Percentiles rank a stretch among this genome's conserved stretches.
These are phyloP conservation scores for Penicillium rolfsii DNA, from an alignment of 2,329 filamentous ascomycete genomes.

Conservation along the genomic window DNA sequence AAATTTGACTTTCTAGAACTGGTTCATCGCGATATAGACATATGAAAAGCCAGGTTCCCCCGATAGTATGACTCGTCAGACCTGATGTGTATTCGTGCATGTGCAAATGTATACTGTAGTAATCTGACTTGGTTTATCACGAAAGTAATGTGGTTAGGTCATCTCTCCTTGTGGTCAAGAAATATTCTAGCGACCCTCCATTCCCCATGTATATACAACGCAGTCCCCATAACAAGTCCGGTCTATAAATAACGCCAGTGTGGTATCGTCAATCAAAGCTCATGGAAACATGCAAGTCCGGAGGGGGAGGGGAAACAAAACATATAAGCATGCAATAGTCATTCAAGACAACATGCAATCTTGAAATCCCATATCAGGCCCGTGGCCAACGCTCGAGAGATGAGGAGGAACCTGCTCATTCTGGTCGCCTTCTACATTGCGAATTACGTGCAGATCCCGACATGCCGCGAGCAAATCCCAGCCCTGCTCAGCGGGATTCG, in stretches of 20 bases:
- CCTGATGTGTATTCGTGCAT: too few species aligned
- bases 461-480: constrained; percentile 21
- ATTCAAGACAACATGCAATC: constrained; percentile 12
- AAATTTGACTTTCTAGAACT: too few species aligned
- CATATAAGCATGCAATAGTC: background rate
- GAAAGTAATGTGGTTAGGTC: background rate
- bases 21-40: too few species aligned
- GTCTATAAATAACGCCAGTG: constrained; percentile 20
- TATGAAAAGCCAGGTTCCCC: too few species aligned
- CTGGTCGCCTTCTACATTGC: constrained; percentile 13
- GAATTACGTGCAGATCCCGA: constrained; percentile 10
- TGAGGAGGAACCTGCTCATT: constrained; percentile 9
- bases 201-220: constrained; percentile 1
- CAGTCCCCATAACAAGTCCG: background rate
- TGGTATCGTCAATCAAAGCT: constrained; percentile 24
- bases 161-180: background rate
- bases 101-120: background rate
- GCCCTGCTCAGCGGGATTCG: constrained; percentile 13
- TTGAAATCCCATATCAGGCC: constrained; percentile 12
- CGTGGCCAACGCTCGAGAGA: constrained; percentile 5
- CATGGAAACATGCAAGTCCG: background rate
- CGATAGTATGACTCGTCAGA: too few species aligned
- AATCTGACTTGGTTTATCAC: background rate
- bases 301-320: background rate
- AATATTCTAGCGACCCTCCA: background rate